Evolutionary conservation across 441 rosid species (phyloP).

Genomic region (Dalechampia spathulata): DNA sequence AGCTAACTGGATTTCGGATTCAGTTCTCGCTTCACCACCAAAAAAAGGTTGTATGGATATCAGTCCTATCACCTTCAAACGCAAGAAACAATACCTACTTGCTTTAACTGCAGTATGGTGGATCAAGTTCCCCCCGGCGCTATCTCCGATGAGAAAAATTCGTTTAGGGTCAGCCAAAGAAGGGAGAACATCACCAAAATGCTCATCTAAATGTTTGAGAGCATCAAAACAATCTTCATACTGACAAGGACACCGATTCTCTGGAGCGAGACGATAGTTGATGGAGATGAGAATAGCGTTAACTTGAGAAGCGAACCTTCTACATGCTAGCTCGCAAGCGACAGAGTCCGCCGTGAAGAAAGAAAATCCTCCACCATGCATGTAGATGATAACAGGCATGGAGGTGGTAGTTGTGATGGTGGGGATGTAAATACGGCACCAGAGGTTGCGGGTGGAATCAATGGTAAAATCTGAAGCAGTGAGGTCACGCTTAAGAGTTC

Average conservation of each 20-base stretch:
- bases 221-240: constrained; percentile 26
- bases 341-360: not conserved
- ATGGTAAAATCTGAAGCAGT: not conserved
- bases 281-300: constrained; percentile 1
- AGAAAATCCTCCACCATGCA: not conserved
- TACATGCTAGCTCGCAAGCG: not conserved
- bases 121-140: constrained; percentile 26
- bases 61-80: constrained; percentile 13
- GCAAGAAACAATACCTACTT: constrained; percentile 1
- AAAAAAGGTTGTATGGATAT: constrained; percentile 20
- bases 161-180: not conserved
- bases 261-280: constrained; percentile 16
- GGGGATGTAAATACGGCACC: not conserved
- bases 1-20: constrained; percentile 16
- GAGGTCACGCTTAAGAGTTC: not conserved
- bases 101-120: constrained; percentile 21
- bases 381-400: not conserved
- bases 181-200: not conserved
- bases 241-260: constrained; percentile 21
- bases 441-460: not conserved
- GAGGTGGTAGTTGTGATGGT: not conserved
- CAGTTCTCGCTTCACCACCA: constrained; percentile 27
- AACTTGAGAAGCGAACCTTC: not conserved
- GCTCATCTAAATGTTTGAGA: constrained; percentile 13
- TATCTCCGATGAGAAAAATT: constrained; percentile 20